Conservation (phyloP, 345 rosid genomes). For the Eucalyptus brandiana region DNA sequence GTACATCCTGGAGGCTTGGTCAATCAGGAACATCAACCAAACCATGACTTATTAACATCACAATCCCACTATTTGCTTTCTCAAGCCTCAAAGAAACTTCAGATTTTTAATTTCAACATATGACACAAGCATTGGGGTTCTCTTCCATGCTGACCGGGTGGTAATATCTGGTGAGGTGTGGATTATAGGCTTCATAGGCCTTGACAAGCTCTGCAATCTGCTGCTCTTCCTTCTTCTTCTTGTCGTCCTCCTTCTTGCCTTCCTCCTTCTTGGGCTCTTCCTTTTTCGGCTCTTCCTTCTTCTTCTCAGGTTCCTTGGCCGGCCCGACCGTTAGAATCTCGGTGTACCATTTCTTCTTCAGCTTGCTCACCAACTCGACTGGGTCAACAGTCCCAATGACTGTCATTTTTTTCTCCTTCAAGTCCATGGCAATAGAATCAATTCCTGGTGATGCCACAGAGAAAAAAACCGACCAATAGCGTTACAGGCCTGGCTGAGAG, state of each 20-base stretch:
- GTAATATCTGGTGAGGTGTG: constrained; percentile 9
- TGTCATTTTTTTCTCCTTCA: constrained; percentile 43
- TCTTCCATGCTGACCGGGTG: constrained; percentile 28
- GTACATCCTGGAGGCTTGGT: background rate
- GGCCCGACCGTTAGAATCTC: constrained; percentile 42
- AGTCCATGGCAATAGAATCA: constrained; percentile 40
- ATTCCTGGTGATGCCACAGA: constrained; percentile 12
- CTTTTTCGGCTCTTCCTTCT: constrained; percentile 9
- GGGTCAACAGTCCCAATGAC: constrained; percentile 49
- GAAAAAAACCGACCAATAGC: background rate
- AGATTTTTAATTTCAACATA: constrained; percentile 1
- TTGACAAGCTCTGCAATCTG: constrained; percentile 13
- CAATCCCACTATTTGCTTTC: background rate
- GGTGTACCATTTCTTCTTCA: constrained; percentile 13
- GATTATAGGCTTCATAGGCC: constrained; percentile 11
- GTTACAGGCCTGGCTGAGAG: background rate
- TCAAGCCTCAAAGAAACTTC: background rate
- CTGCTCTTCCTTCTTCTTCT: constrained; percentile 8
- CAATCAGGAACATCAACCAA: background rate
- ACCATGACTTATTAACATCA: background rate
- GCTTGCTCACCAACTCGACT: background rate
- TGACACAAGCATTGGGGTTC: constrained; percentile 40
- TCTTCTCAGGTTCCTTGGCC: constrained; percentile 13
- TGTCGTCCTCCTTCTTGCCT: constrained; percentile 6
- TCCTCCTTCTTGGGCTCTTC: constrained; percentile 16